Evolutionary conservation across 768 basidiomycete species (phyloP), one percentile per base, ranked within the genome.

Genomic region (Hortiboletus flavorubellus): DNA sequence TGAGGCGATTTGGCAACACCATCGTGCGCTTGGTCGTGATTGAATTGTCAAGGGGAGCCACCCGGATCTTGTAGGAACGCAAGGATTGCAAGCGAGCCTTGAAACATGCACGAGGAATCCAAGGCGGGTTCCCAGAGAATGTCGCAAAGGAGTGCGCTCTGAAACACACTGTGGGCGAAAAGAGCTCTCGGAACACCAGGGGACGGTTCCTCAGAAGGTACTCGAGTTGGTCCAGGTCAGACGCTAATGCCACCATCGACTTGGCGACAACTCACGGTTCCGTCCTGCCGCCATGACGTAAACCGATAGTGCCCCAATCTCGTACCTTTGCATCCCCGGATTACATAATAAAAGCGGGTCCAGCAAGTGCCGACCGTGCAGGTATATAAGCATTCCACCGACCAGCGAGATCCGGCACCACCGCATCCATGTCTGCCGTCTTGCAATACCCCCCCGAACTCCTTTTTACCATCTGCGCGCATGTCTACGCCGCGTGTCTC

Each of bases 361-460:
- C 23, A 8, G 30, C 47, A 54, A 62, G 59, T 51, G 33, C 55
- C 53, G 54, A 51, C 54, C 54, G 46, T 39, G 11, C 44, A 35
- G 33, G 45, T 58, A 49, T 60, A 47, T 48, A 57, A 58, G 50
- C 15, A 38, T 29, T 8, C 8, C 6, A 5, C 41, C 2, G 21
- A 12, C 44, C 30, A 35, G 34, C 23, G 46, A 16, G 34, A 38
- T 56, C 26, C 9, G 26, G 26, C 26, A 26, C 26, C 26, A 26
- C 26, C 5, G 26, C 26, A 26, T 26, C 26, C 18, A 66, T 67
- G 67, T 61, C 66, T 39, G 53, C 65, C 44, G 68, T 74, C 40
- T 51, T 65, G 37, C 76, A 80, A 57, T 90, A 80, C 68, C 91
- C 90, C 8, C 76, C 84, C 8, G 91, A 93, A 64, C 71, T 93